Evolutionary conservation across 1,284 basidiomycete genomes (phyloP), one percentile per base, ranked within the genome.

Genomic region (Sphaerobolus stellatus): DNA sequence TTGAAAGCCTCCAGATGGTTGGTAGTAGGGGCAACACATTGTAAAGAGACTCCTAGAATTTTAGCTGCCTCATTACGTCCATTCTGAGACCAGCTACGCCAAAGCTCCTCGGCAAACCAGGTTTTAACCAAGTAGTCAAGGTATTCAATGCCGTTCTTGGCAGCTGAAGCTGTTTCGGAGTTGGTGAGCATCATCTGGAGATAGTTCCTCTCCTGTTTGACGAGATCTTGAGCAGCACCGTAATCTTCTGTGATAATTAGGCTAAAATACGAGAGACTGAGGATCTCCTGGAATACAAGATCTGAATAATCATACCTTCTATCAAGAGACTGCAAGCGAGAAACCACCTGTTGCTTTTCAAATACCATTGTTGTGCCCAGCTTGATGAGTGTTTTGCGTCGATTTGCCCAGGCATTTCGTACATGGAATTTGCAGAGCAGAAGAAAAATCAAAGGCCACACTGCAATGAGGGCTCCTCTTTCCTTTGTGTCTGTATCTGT

Each of bases 1-100:
- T 75, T 75, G 59, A 76, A 74, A 0, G 71, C 68, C 52, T 76
- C 71, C 1, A 75, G 66, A 53, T 74, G 71, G 47, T 75, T 75
- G 27, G 72, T 75, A 1, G 73, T 75, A 0, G 70, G 62, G 18
- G 73, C 48, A 6, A 75, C 62, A 9, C 59, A 61, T 3, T 69
- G 64, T 16, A 72, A 44, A 5, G 61, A 56, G 16, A 58, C 24
- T 0, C 52, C 48, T 6, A 73, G 57, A 0, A 56, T 51, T 4
- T n/a, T n/a, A 7, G 70, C 65, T 22, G 68, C 69, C 22, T 50
- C 25, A 6, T 31, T 29, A 1, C 63, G 58, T 8, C 67, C 69
- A 36, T 48, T 51, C 9, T 59, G 20, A 2, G 71, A 71, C 71
- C 71, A 72, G 55, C 65, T 62, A 0, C 30, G 9, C 68, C 68